phyloP scores from a whole-genome alignment of 2,329 filamentous ascomycete genomes.

The Atkinsonella hypoxylon region DNA sequence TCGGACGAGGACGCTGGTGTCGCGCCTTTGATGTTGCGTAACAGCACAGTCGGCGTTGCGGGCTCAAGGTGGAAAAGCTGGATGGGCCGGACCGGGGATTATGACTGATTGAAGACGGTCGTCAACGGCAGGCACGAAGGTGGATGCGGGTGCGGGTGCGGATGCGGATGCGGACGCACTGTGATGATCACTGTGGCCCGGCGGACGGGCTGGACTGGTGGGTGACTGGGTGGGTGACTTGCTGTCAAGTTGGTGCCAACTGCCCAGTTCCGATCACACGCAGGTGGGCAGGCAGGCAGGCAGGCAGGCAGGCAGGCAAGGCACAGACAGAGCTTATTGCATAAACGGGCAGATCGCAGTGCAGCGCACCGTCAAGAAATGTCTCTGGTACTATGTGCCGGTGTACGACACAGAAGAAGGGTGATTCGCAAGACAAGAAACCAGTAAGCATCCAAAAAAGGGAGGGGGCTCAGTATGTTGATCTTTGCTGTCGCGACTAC shows the following conservation, averaged over 20 bases:
- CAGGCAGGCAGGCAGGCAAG: neutral
- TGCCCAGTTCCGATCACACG: too few relatives aligned
- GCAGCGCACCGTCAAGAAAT: neutral
- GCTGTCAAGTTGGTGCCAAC: too few relatives aligned
- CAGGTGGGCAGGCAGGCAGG: too few relatives aligned
- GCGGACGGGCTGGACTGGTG: too few relatives aligned
- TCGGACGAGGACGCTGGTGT: neutral
- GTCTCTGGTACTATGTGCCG: neutral
- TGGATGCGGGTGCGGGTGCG: conserved; percentile 2
- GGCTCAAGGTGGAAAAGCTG: conserved; percentile 7
- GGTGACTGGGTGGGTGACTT: too few relatives aligned
- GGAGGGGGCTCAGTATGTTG: neutral
- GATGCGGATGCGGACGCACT: conserved; percentile 3
- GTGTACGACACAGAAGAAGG: neutral
- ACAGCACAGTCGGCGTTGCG: conserved; percentile 9
- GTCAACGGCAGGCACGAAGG: conserved; percentile 1
- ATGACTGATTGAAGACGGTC: conserved; percentile 1
- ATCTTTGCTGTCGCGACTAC: neutral
- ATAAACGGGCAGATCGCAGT: neutral
- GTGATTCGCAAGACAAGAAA: neutral
- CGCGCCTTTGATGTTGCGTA: conserved; percentile 7
- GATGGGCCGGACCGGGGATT: conserved; percentile 2
- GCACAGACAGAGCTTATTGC: neutral
- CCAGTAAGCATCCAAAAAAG: neutral
- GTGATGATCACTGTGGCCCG: conserved; percentile 1